Conservation (phyloP, 495 filamentous ascomycete genomes). For the Aspergillus haitiensis region DNA sequence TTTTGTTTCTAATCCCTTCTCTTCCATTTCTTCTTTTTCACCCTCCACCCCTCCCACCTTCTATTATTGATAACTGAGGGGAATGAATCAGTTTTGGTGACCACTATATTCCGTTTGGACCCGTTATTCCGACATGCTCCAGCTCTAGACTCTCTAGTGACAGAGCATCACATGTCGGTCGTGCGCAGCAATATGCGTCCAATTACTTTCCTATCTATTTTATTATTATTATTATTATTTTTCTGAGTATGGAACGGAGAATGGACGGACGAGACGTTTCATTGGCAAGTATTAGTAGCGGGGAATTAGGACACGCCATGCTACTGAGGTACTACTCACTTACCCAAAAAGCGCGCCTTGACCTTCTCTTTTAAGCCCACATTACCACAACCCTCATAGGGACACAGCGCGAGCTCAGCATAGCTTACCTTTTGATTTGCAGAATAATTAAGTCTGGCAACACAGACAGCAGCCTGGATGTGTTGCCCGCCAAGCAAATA, state of each 20-base stretch:
- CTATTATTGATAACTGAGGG: slow-evolving; percentile 2
- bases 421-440: no score
- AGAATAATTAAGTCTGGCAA: no score
- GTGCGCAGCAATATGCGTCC: slow-evolving; percentile 12
- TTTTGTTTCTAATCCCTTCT: neutral
- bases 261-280: neutral
- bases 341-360: slow-evolving; percentile 16
- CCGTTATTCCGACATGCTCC: slow-evolving; percentile 11
- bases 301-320: slow-evolving; percentile 7
- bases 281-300: slow-evolving; percentile 10
- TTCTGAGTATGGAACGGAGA: slow-evolving; percentile 13
- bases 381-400: neutral
- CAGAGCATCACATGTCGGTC: slow-evolving; percentile 20
- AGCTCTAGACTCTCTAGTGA: slow-evolving; percentile 15
- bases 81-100: slow-evolving; percentile 4
- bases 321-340: slow-evolving; percentile 6
- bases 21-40: neutral
- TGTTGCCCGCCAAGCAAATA: slow-evolving; percentile 23
- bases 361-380: slow-evolving; percentile 10
- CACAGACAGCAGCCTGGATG: no score
- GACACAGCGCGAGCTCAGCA: no score
- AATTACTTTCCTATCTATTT: slow-evolving; percentile 6
- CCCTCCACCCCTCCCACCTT: neutral
- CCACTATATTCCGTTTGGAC: slow-evolving; percentile 8
- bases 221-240: neutral